These are phyloP conservation scores for Elasticomyces elasticus DNA, from an alignment of 495 filamentous ascomycete species.

Conservation along the genomic window DNA sequence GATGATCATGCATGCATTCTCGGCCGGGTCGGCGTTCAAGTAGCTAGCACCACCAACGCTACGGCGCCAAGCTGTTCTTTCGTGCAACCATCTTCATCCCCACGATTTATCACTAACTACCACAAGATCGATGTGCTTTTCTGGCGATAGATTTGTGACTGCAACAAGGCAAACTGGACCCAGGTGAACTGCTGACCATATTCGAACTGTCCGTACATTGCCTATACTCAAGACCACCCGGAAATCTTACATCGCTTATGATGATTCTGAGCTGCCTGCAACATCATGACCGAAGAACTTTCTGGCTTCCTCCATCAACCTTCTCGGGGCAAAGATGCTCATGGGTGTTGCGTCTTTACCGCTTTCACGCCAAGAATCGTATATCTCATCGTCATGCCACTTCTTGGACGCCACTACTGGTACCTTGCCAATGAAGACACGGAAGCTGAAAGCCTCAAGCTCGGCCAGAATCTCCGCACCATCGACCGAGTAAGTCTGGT, in stretches of 20 bases:
- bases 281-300: slow-evolving; percentile 16
- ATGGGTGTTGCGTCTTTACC: slow-evolving; percentile 3
- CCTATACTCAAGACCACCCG: too few relatives aligned
- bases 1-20: slow-evolving; percentile 3
- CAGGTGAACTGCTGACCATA: too few relatives aligned
- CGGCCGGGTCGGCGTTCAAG: neutral
- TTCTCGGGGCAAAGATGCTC: slow-evolving; percentile 3
- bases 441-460: slow-evolving; percentile 12
- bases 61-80: neutral
- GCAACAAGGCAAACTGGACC: too few relatives aligned
- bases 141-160: too few relatives aligned
- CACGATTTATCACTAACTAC: too few relatives aligned
- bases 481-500: slow-evolving; percentile 10
- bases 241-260: too few relatives aligned
- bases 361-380: slow-evolving; percentile 8
- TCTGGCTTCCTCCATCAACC: slow-evolving; percentile 15
- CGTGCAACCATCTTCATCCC: too few relatives aligned
- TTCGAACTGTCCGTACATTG: too few relatives aligned
- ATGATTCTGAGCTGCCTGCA: too few relatives aligned
- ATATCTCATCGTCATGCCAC: slow-evolving; percentile 1
- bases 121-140: too few relatives aligned
- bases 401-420: slow-evolving; percentile 10
- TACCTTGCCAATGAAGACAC: slow-evolving; percentile 9
- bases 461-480: slow-evolving; percentile 16
- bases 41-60: neutral